Percentiles rank a stretch among this genome's conserved stretches.
phyloP scores from a whole-genome alignment of 2,329 filamentous ascomycete genomes.

The Colletotrichum tropicale region DNA sequence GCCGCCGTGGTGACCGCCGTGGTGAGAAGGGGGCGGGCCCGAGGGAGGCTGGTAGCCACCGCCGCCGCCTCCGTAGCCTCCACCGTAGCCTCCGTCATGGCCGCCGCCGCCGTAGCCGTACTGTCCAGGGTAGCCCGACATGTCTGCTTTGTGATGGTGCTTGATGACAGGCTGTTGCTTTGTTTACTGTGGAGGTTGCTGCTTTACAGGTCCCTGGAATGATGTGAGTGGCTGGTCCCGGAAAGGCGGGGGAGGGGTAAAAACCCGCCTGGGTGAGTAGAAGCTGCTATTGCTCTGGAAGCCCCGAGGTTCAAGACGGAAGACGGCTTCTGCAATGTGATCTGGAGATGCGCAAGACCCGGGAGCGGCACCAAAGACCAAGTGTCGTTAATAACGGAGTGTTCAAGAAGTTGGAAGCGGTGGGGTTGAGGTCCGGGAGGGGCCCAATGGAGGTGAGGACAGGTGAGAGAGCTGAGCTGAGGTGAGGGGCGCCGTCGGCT shows the following conservation, averaged over 20 bases:
- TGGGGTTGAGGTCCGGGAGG: slow-evolving; percentile 1
- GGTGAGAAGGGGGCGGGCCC: slow-evolving; percentile 26
- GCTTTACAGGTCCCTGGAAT: neutral
- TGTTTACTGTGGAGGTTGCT: neutral
- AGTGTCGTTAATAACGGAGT: slow-evolving; percentile 3
- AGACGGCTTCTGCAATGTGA: neutral
- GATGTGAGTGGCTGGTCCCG: slow-evolving; percentile 6
- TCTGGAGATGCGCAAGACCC: neutral
- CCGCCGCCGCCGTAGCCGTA: slow-evolving; percentile 39
- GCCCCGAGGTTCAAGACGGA: neutral
- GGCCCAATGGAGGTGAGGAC: neutral
- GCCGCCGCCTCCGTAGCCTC: slow-evolving; percentile 30
- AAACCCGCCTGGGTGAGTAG: slow-evolving; percentile 6
- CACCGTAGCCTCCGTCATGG: slow-evolving; percentile 33
- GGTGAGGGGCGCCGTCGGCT: neutral
- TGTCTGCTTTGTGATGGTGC: slow-evolving; percentile 7
- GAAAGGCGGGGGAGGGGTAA: slow-evolving; percentile 6
- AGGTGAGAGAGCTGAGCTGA: neutral
- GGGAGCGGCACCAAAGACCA: neutral
- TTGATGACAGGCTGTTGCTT: neutral
- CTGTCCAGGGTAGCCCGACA: slow-evolving; percentile 42
- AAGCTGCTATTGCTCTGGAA: neutral
- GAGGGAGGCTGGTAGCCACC: slow-evolving; percentile 32
- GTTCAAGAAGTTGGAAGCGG: neutral
- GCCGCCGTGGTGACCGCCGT: slow-evolving; percentile 19